Base-by-base conservation (phyloP, 2,329 filamentous ascomycete species). In the Fusarium burgessii region DNA sequence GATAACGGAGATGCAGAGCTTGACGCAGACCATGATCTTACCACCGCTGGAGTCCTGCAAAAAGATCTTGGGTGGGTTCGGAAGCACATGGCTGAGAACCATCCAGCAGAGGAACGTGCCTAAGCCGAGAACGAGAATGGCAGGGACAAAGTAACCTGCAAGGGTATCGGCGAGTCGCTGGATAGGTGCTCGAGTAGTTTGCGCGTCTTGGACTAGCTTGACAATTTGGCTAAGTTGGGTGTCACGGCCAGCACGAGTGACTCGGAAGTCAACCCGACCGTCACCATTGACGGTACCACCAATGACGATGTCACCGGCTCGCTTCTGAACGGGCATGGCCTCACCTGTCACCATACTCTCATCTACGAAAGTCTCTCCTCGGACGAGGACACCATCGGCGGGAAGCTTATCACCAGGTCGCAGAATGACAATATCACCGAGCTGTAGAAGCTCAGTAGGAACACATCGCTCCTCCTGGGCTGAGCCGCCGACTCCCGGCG, bases 261-360 rank as follows among this genome's bases (percentile, higher is more conserved):
- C 96, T 45, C 93, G 90, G 81, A 98, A 96, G 79, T 98, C 96
- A 41, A 98, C 85, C 50, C 95, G 91, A 5, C 96, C 96, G 70
- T 95, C 92, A 27, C 95, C 94, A 78, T 99, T 99, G 77, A 99
- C 95, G 4, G 96, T 98, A 33, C 96, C 96, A 54, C 94, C 96
- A 79, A 98, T 96, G 62, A 99, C 84, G 45, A 89, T 82, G 73
- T 90, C 90, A 12, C 93, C 94, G 76, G 93, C 91, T 73, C 89
- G 91, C 83, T 99, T 99, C 76, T 94, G 90, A 38, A 98, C 94
- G 1, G 96, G 95, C 88, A 98, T 95, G 5, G 96, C 93, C 83
- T 99, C 96, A 72, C 96, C 96, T 9, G 96, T 99, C 51, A 99
- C 95, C 95, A 98, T 98, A 78, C 94, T 97, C 82, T 99, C 96